phyloP scores from a whole-genome alignment of 805 yeast genomes.

The Suhomyces prunicola region DNA sequence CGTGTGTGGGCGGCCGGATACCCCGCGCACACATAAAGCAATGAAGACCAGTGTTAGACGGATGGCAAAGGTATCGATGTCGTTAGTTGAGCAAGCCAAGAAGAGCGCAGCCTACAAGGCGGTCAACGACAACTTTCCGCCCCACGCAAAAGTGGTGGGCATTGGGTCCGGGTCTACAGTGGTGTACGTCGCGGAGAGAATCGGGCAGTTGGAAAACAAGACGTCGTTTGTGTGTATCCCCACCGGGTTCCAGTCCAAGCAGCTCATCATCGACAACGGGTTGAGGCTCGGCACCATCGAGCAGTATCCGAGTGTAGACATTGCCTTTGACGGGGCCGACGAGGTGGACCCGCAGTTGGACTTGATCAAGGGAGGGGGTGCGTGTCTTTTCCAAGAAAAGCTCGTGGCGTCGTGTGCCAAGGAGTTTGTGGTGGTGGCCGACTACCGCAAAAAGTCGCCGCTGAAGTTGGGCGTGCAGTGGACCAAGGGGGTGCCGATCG shows the following conservation, averaged over 20 bases:
- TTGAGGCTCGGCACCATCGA: constrained; percentile 77
- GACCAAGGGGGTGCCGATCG: constrained; percentile 93
- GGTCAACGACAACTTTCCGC: constrained; percentile 80
- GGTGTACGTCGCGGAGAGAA: constrained; percentile 92
- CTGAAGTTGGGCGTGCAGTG: constrained; percentile 69
- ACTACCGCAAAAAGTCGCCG: constrained; percentile 77
- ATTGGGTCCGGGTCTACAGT: constrained; percentile 98
- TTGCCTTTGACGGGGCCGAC: constrained; percentile 98
- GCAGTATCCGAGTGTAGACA: constrained; percentile 76
- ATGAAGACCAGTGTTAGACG: background rate
- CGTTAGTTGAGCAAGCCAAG: constrained; percentile 73
- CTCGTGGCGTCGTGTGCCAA: constrained; percentile 80
- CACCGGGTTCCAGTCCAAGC: constrained; percentile 94
- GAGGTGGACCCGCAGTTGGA: constrained; percentile 82
- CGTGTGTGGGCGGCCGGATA: too few relatives aligned
- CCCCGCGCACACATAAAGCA: background rate
- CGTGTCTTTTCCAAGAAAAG: constrained; percentile 94
- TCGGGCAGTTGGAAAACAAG: constrained; percentile 65
- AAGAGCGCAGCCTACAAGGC: constrained; percentile 88
- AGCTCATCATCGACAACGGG: constrained; percentile 78
- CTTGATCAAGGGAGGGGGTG: constrained; percentile 98
- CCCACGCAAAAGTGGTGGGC: constrained; percentile 72
- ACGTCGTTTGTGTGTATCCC: constrained; percentile 75
- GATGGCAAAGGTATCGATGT: constrained; percentile 7
- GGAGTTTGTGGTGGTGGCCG: constrained; percentile 85